These are phyloP conservation scores for Moesziomyces globuligerus DNA, from an alignment of 1,284 basidiomycete genomes.

Conservation along the genomic window DNA sequence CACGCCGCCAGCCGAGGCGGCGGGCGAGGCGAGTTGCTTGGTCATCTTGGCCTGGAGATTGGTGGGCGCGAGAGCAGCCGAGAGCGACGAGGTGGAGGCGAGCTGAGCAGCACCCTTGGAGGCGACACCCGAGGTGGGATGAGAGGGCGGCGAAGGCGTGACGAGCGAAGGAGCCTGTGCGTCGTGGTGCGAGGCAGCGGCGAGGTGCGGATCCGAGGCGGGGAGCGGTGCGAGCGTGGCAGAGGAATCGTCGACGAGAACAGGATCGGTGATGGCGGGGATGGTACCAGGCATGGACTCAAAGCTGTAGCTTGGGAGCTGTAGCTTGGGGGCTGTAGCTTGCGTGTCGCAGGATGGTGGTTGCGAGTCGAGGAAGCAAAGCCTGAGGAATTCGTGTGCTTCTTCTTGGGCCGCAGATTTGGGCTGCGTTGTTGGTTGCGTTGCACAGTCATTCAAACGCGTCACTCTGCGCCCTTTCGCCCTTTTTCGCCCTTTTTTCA, in stretches of 20 bases:
- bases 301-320: too few relatives aligned
- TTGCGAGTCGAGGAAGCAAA: too few relatives aligned
- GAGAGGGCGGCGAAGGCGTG: constrained; percentile 23
- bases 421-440: too few relatives aligned
- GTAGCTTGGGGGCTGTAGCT: not conserved
- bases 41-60: constrained; percentile 50
- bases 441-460: not conserved
- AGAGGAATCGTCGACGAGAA: constrained; percentile 34
- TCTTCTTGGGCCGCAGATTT: too few relatives aligned
- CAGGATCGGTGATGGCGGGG: constrained; percentile 47
- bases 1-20: constrained; percentile 8
- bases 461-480: too few relatives aligned
- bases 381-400: not conserved
- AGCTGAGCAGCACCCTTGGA: constrained; percentile 42
- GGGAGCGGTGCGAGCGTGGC: constrained; percentile 8
- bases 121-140: constrained; percentile 39
- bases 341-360: constrained; percentile 8
- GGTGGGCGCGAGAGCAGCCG: constrained; percentile 34
- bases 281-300: constrained; percentile 53
- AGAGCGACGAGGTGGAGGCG: constrained; percentile 17
- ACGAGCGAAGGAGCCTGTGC: constrained; percentile 36
- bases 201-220: constrained; percentile 23
- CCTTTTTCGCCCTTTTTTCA: not conserved
- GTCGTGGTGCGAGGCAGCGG: constrained; percentile 7
- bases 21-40: constrained; percentile 20